These are phyloP conservation scores for Hyaloscypha bicolor DNA, from an alignment of 495 filamentous ascomycete genomes.

Conservation along the genomic window DNA sequence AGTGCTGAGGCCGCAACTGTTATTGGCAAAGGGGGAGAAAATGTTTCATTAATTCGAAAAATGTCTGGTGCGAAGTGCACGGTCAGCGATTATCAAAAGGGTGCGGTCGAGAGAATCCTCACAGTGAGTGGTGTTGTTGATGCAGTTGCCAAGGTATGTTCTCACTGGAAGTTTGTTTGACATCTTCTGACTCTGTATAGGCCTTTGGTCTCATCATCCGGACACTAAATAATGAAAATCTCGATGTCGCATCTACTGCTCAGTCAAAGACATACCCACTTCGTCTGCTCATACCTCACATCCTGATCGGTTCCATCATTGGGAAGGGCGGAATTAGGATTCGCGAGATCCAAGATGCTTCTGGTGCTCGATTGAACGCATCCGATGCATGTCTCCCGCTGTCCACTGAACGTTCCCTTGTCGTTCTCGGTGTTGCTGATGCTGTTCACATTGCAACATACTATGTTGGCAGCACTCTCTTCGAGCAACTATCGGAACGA, in stretches of 20 bases:
- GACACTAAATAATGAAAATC: slow-evolving; percentile 93
- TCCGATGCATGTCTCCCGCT: slow-evolving; percentile 92
- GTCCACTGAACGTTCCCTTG: slow-evolving; percentile 94
- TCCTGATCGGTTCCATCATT: slow-evolving; percentile 98
- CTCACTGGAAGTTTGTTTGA: slow-evolving; percentile 7
- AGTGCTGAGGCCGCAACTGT: slow-evolving; percentile 96
- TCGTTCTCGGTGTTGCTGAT: slow-evolving; percentile 87
- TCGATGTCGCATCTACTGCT: slow-evolving; percentile 80
- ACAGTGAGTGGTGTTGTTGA: slow-evolving; percentile 96
- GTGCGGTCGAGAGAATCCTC: slow-evolving; percentile 93
- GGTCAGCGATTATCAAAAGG: slow-evolving; percentile 95
- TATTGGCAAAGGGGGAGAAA: slow-evolving; percentile 98
- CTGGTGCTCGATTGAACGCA: slow-evolving; percentile 93
- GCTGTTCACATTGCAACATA: slow-evolving; percentile 98
- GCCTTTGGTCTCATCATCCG: slow-evolving; percentile 98
- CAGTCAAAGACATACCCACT: slow-evolving; percentile 98
- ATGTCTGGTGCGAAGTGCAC: slow-evolving; percentile 96
- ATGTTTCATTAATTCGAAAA: slow-evolving; percentile 90
- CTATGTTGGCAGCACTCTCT: slow-evolving; percentile 93
- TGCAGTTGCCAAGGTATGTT: slow-evolving; percentile 88
- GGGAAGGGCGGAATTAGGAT: slow-evolving; percentile 94
- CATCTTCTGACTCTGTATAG: slow-evolving; percentile 45
- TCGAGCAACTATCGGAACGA: slow-evolving; percentile 93
- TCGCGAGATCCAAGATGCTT: slow-evolving; percentile 97
- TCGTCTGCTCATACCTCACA: slow-evolving; percentile 92